Conservation (phyloP, 2,329 filamentous ascomycete genomes). For the Aspergillus tamarii region DNA sequence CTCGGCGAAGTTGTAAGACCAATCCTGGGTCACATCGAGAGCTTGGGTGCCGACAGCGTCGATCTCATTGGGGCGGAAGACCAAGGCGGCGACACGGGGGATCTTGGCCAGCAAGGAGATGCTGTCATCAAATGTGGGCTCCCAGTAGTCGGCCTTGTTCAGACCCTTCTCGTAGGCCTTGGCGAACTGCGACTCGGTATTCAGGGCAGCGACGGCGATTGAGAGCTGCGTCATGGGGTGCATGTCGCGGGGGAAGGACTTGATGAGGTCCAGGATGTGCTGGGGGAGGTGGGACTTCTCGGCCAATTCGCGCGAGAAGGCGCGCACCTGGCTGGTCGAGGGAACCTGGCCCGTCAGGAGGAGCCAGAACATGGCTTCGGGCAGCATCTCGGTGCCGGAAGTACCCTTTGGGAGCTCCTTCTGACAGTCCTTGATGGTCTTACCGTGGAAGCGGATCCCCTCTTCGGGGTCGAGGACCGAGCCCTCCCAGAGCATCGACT, state of each 20-base stretch:
- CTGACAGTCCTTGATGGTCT: slow-evolving; percentile 98
- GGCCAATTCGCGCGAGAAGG: slow-evolving; percentile 82
- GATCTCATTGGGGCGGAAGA: slow-evolving; percentile 85
- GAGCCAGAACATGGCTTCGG: slow-evolving; percentile 99
- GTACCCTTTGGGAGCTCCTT: slow-evolving; percentile 89
- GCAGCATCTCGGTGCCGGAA: slow-evolving; percentile 90
- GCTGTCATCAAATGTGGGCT: slow-evolving; percentile 93
- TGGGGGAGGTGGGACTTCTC: slow-evolving; percentile 80
- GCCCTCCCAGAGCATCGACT: slow-evolving; percentile 98
- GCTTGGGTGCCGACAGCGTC: slow-evolving; percentile 73
- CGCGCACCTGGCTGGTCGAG: slow-evolving; percentile 76
- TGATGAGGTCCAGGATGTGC: slow-evolving; percentile 85
- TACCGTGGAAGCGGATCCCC: slow-evolving; percentile 96
- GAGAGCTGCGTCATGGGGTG: slow-evolving; percentile 99
- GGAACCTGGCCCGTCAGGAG: slow-evolving; percentile 92
- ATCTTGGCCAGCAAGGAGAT: slow-evolving; percentile 95
- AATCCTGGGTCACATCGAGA: slow-evolving; percentile 84
- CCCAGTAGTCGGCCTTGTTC: slow-evolving; percentile 98
- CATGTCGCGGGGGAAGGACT: slow-evolving; percentile 83
- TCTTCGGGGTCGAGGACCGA: slow-evolving; percentile 95
- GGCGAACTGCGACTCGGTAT: slow-evolving; percentile 91
- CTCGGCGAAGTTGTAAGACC: slow-evolving; percentile 97
- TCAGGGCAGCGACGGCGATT: slow-evolving; percentile 92
- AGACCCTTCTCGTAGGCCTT: slow-evolving; percentile 89
- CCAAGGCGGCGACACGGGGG: slow-evolving; percentile 93